Percentiles rank a stretch among this genome's conserved stretches.
Conservation (phyloP, 2,329 filamentous ascomycete genomes). For the Pseudogymnoascus sp. region DNA sequence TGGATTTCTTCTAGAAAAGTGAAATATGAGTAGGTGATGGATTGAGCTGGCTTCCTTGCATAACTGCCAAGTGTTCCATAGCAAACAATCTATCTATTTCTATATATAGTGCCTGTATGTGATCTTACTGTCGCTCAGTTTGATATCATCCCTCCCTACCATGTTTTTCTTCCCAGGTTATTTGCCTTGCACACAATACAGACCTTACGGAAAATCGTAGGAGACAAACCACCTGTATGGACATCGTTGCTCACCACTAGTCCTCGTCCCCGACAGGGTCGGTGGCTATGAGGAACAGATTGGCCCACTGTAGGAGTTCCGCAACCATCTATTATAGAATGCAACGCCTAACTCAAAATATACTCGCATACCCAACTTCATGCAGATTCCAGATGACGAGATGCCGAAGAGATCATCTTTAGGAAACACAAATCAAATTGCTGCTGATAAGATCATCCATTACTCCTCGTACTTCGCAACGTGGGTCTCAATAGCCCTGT, state of each 20-base stretch:
- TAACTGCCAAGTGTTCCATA: slow-evolving; percentile 1
- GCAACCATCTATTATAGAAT: slow-evolving; percentile 1
- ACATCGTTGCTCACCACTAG: not conserved
- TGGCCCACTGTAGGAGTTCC: not conserved
- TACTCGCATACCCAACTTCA: not conserved
- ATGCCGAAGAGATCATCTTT: not conserved
- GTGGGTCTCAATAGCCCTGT: slow-evolving; percentile 69
- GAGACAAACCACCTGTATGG: not conserved
- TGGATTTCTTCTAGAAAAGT: not conserved
- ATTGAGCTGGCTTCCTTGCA: slow-evolving; percentile 4
- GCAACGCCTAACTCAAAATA: slow-evolving; percentile 2
- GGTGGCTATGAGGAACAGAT: not conserved
- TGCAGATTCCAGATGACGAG: not conserved
- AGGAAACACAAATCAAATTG: slow-evolving; percentile 18
- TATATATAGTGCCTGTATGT: slow-evolving; percentile 8
- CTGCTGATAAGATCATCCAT: slow-evolving; percentile 20
- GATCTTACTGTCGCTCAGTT: not conserved
- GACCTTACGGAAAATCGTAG: not conserved
- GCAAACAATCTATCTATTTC: slow-evolving; percentile 6
- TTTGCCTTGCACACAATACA: slow-evolving; percentile 5
- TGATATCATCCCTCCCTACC: not conserved
- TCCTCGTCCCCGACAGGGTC: not conserved
- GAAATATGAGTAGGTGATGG: slow-evolving; percentile 3
- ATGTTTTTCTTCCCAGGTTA: not conserved
- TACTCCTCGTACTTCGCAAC: slow-evolving; percentile 60